A percentile compares a stretch with the other conserved stretches of the same genome.
Conservation (phyloP, 1,284 basidiomycete species). For the Naganishia sp. region DNA sequence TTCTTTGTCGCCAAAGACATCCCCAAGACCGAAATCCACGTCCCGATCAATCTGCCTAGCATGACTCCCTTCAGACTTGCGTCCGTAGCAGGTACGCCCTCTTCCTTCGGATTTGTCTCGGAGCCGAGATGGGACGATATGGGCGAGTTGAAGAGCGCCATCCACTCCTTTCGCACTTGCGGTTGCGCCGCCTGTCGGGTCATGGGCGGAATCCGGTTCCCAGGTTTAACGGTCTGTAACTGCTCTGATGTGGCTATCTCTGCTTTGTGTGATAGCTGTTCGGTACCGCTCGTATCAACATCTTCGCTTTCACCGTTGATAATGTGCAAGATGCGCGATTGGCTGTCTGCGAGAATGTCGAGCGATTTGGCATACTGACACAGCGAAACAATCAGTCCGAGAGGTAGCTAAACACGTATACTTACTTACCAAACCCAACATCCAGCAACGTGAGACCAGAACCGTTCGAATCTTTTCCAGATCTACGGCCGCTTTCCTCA, state of each 20-base stretch:
- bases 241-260: not conserved
- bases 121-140: not conserved
- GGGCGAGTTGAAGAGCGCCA: slow-evolving; percentile 3
- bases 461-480: slow-evolving; percentile 23
- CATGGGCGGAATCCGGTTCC: not conserved
- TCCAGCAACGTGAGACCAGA: slow-evolving; percentile 20
- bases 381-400: not conserved
- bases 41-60: slow-evolving; percentile 6
- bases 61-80: not conserved
- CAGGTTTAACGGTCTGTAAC: not conserved
- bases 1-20: not conserved
- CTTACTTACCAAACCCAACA: slow-evolving; percentile 23
- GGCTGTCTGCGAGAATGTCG: slow-evolving; percentile 8
- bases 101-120: not conserved
- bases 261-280: not conserved
- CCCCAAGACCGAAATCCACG: slow-evolving; percentile 15
- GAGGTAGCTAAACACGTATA: not conserved
- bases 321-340: slow-evolving; percentile 8
- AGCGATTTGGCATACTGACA: slow-evolving; percentile 23
- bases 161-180: slow-evolving; percentile 4
- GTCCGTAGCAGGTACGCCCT: not conserved
- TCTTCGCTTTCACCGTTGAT: not conserved
- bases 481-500: slow-evolving; percentile 9
- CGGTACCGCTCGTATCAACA: not conserved
- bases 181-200: not conserved